Base-by-base conservation (phyloP, 805 yeast species). In the Barnettozyma pratensis region DNA sequence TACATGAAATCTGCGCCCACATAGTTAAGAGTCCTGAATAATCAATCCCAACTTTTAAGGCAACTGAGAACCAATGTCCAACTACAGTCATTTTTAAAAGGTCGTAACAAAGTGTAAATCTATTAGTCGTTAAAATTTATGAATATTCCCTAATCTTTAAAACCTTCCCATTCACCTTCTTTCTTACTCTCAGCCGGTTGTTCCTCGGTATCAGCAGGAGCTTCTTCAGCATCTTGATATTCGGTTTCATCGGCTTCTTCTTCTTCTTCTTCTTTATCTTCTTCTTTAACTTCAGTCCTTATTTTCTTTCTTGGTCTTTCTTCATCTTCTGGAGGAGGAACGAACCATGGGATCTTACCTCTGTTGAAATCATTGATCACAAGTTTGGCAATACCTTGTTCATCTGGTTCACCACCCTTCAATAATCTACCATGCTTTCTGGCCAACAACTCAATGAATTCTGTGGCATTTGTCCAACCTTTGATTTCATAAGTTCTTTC, bases 391-490 rank as follows among this genome's bases (percentile, higher is more conserved):
- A 92, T 89, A 60, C 96, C 95, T 55, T 84, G 75, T 69, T 92
- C 97, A 67, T 92, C 98, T 1, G 98, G 96, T 70, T 94, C 99
- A 55, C 97, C 99, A 51, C 99, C 99, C 68, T 92, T 92, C 57
- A 94, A 70, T 57, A 92, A 75, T 67, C 96, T 81, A 53, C 99
- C 99, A 46, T 81, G 87, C 68, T 94, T 94, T 66, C 96, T 81
- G 1, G 98, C 98, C 56, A 92, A 74, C 62, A 88, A 72, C 69
- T 94, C 97, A 52, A 92, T 79, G 61, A 92, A 94, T 61, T 90
- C 96, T 27, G 84, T 72, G 26, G 88, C 66, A 55, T 77, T 70
- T 42, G 72, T 72, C 99, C 99, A 92, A 3, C 97, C 98, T 50
- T 85, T 81, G 46, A 92, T 79, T 67, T 91, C 97, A 67, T 92